phyloP scores from a whole-genome alignment of 108 stramenopile species.

The Cyclotella kingstonii region DNA sequence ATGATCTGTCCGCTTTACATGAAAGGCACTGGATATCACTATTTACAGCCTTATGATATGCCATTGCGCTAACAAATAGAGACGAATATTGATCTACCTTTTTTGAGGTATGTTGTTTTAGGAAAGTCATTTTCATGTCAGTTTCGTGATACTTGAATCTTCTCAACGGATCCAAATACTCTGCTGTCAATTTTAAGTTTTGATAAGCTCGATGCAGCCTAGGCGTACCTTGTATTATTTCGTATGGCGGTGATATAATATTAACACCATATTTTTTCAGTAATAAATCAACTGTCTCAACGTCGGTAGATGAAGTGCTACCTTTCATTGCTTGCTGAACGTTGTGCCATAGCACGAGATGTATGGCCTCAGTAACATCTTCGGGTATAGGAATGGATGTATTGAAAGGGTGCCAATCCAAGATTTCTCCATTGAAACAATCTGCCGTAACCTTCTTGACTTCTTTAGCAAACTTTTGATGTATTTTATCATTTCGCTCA shows the following conservation, averaged over 20 bases:
- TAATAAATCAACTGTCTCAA: slow-evolving; percentile 5
- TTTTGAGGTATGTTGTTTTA: too few species aligned
- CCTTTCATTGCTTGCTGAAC: slow-evolving; percentile 11
- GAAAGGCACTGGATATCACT: too few species aligned
- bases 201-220: not conserved
- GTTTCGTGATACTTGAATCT: slow-evolving; percentile 5
- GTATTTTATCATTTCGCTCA: too few species aligned
- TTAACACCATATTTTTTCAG: slow-evolving; percentile 5
- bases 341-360: slow-evolving; percentile 6
- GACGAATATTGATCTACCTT: too few species aligned
- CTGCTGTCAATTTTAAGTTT: not conserved
- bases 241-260: slow-evolving; percentile 15
- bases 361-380: not conserved
- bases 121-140: not conserved
- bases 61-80: too few species aligned
- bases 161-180: slow-evolving; percentile 8
- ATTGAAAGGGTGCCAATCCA: slow-evolving; percentile 8
- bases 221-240: slow-evolving; percentile 2
- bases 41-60: too few species aligned
- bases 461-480: slow-evolving; percentile 4
- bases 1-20: too few species aligned
- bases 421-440: slow-evolving; percentile 6
- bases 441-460: slow-evolving; percentile 8
- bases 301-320: not conserved
- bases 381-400: not conserved